Evolutionary conservation across 768 basidiomycete genomes (phyloP).

Genomic region (Rhodotorula sphaerocarpa): DNA sequence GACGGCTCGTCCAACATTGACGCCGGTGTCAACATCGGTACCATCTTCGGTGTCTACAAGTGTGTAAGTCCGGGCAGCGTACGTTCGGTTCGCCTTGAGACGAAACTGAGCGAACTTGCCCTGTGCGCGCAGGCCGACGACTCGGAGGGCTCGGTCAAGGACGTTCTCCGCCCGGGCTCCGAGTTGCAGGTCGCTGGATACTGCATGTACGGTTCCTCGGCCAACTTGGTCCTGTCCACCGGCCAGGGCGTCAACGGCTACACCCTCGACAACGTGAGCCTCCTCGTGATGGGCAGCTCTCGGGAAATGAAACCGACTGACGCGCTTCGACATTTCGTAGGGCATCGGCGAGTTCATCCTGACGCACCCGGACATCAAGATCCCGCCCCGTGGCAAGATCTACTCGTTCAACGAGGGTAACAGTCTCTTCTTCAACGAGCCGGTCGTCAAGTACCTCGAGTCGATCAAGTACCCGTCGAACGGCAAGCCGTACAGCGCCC

Average conservation of each 20-base stretch:
- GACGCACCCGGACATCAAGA: constrained; percentile 92
- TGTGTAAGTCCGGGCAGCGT: constrained; percentile 50
- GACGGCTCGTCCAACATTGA: constrained; percentile 91
- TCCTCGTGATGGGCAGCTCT: not conserved
- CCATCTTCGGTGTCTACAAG: constrained; percentile 94
- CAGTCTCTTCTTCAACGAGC: constrained; percentile 68
- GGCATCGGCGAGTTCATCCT: constrained; percentile 95
- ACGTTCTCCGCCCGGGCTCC: constrained; percentile 84
- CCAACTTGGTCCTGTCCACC: constrained; percentile 89
- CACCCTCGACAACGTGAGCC: constrained; percentile 69
- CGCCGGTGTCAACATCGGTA: constrained; percentile 94
- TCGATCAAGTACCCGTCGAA: constrained; percentile 80
- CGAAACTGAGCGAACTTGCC: not conserved
- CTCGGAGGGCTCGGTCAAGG: constrained; percentile 68
- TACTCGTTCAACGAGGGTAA: constrained; percentile 99
- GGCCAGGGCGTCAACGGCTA: constrained; percentile 96
- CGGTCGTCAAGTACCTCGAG: constrained; percentile 67
- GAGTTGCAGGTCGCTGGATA: constrained; percentile 47
- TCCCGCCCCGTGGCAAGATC: constrained; percentile 91
- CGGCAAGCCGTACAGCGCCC: constrained; percentile 65
- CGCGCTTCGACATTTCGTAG: constrained; percentile 23
- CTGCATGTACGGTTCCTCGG: constrained; percentile 75
- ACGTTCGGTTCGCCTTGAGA: not conserved
- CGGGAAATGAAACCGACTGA: not conserved
- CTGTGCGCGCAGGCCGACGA: constrained; percentile 53